Percentiles rank a stretch among this genome's conserved stretches.
phyloP scores from a whole-genome alignment of 805 yeast genomes.

The Ogataea sp. region DNA sequence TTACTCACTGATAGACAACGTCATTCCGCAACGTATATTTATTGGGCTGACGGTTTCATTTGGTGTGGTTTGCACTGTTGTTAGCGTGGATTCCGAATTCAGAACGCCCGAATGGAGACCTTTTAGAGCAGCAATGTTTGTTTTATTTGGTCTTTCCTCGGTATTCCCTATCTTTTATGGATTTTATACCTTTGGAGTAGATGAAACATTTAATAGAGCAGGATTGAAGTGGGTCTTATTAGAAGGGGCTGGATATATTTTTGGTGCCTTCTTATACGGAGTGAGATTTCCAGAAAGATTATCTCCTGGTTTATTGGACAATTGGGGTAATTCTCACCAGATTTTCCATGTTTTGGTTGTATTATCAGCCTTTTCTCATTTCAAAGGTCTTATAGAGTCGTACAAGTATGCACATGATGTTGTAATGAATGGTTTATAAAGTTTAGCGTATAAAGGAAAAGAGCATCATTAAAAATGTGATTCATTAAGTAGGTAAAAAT shows the following conservation, averaged over 20 bases:
- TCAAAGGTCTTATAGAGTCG: constrained; percentile 50
- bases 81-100: constrained; percentile 61
- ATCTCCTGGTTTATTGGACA: constrained; percentile 55
- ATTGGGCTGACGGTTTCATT: constrained; percentile 38
- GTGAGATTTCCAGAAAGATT: constrained; percentile 68
- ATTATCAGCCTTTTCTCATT: constrained; percentile 68
- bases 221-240: constrained; percentile 52
- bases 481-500: too few relatives aligned
- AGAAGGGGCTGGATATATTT: constrained; percentile 70
- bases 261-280: constrained; percentile 78
- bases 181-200: constrained; percentile 35
- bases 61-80: constrained; percentile 53
- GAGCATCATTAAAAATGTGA: too few relatives aligned
- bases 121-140: constrained; percentile 69
- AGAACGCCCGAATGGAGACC: constrained; percentile 68
- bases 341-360: constrained; percentile 75
- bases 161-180: constrained; percentile 61
- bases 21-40: constrained; percentile 28
- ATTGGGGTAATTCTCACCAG: constrained; percentile 79
- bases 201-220: constrained; percentile 40
- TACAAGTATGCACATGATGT: constrained; percentile 40
- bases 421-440: neutral
- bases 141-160: constrained; percentile 74
- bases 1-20: constrained; percentile 38
- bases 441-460: too few relatives aligned